phyloP scores from a whole-genome alignment of 345 rosid species.

The Citrus medica region DNA sequence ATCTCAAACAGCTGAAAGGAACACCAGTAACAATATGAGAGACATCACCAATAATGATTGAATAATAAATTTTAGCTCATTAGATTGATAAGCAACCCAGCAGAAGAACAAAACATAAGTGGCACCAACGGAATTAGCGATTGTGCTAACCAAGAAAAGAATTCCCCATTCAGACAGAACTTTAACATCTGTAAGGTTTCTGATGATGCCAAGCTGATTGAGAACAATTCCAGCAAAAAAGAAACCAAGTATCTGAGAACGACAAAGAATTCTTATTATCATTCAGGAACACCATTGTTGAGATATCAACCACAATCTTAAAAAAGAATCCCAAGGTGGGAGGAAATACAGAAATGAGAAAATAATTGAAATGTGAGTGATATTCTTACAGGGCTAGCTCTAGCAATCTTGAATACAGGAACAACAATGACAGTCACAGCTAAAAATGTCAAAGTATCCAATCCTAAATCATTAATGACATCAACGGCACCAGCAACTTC shows the following conservation, averaged over 20 bases:
- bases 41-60: neutral
- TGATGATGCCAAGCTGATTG: slow-evolving; percentile 84
- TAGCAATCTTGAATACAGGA: slow-evolving; percentile 78
- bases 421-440: slow-evolving; percentile 87
- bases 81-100: neutral
- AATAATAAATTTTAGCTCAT: neutral
- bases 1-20: slow-evolving; percentile 86
- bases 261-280: slow-evolving; percentile 5
- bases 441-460: slow-evolving; percentile 91
- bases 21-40: neutral
- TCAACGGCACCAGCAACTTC: slow-evolving; percentile 85
- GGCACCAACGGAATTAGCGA: neutral
- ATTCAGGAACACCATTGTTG: neutral
- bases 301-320: neutral
- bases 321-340: neutral
- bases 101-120: neutral
- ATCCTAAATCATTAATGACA: slow-evolving; percentile 91
- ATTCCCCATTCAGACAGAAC: slow-evolving; percentile 98
- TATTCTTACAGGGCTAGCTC: slow-evolving; percentile 85
- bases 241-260: slow-evolving; percentile 91
- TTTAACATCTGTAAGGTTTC: slow-evolving; percentile 92
- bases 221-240: slow-evolving; percentile 94
- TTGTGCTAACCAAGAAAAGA: slow-evolving; percentile 77
- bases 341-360: neutral
- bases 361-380: neutral